Percentiles rank a stretch among this genome's conserved stretches.
Conservation (phyloP, 2,329 filamentous ascomycete genomes). For the Sporothrix pseudoabietina region DNA sequence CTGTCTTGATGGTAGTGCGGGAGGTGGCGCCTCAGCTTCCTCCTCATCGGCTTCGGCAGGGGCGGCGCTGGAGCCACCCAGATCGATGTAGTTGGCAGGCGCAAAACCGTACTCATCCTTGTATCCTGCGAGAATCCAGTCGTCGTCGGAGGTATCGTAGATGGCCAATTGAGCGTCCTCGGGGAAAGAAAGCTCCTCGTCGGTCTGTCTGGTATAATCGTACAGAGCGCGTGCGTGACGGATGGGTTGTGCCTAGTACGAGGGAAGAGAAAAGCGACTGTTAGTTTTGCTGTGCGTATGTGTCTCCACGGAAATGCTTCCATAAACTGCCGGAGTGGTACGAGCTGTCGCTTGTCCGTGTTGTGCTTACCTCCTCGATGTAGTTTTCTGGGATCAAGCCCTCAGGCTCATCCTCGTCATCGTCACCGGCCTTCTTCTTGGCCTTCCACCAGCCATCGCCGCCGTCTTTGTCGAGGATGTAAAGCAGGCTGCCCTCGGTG, state of each 20-base stretch:
- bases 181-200: slow-evolving; percentile 94
- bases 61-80: slow-evolving; percentile 48
- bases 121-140: slow-evolving; percentile 91
- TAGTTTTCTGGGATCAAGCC: slow-evolving; percentile 94
- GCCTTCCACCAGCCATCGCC: slow-evolving; percentile 92
- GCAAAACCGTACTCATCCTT: slow-evolving; percentile 90
- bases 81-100: slow-evolving; percentile 91
- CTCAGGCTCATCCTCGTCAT: slow-evolving; percentile 88
- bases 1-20: slow-evolving; percentile 51
- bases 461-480: slow-evolving; percentile 58
- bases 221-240: slow-evolving; percentile 85
- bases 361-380: slow-evolving; percentile 76
- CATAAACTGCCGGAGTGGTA: neutral
- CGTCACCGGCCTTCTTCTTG: slow-evolving; percentile 81
- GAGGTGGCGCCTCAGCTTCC: slow-evolving; percentile 46
- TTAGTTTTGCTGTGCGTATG: neutral
- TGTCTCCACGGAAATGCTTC: neutral
- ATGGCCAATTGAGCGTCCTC: slow-evolving; percentile 83
- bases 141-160: slow-evolving; percentile 87
- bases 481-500: slow-evolving; percentile 36
- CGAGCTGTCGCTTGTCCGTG: neutral
- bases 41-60: slow-evolving; percentile 35
- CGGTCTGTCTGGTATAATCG: slow-evolving; percentile 95
- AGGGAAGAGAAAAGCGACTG: slow-evolving; percentile 20
- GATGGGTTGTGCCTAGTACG: slow-evolving; percentile 57